Conservation (phyloP, 345 rosid genomes). For the Rhizophora apiculata region DNA sequence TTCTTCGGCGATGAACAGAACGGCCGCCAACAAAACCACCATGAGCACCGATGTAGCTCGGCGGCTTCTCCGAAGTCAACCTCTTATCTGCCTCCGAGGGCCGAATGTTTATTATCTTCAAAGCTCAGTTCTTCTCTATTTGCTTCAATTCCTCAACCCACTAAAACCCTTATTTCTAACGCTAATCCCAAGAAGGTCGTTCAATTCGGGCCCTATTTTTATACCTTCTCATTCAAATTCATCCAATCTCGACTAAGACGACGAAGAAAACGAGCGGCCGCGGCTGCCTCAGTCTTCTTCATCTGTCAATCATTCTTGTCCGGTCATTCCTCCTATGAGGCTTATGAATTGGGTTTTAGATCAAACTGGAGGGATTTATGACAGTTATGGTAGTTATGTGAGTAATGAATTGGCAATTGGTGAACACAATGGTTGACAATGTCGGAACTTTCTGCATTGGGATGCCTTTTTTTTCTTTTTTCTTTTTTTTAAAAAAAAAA, state of each 20-base stretch:
- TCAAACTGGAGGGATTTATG: slow-evolving; percentile 3
- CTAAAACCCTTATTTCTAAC: not conserved
- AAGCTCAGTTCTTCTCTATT: not conserved
- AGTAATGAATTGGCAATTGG: slow-evolving; percentile 9
- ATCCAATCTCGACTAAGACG: slow-evolving; percentile 27
- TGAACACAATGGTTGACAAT: not conserved
- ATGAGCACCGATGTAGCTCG: too few species aligned
- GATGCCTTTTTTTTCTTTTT: not conserved
- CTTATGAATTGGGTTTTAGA: not conserved
- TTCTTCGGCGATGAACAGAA: not conserved
- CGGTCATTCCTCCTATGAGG: not conserved
- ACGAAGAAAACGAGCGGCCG: slow-evolving; percentile 41
- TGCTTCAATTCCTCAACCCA: too few species aligned
- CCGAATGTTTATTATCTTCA: not conserved
- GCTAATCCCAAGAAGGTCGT: slow-evolving; percentile 55
- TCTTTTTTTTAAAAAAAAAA: too few species aligned
- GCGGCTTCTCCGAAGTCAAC: not conserved
- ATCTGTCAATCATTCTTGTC: not conserved
- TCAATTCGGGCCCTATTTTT: slow-evolving; percentile 57
- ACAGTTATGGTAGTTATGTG: slow-evolving; percentile 12
- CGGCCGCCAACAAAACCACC: not conserved
- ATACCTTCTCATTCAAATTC: slow-evolving; percentile 28
- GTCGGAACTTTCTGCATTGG: too few species aligned
- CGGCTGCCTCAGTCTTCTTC: slow-evolving; percentile 10
- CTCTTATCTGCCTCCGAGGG: not conserved